Percentiles rank a stretch among this genome's conserved stretches.
Conservation (phyloP, 306 rosid species). For the Ceratonia siliqua region DNA sequence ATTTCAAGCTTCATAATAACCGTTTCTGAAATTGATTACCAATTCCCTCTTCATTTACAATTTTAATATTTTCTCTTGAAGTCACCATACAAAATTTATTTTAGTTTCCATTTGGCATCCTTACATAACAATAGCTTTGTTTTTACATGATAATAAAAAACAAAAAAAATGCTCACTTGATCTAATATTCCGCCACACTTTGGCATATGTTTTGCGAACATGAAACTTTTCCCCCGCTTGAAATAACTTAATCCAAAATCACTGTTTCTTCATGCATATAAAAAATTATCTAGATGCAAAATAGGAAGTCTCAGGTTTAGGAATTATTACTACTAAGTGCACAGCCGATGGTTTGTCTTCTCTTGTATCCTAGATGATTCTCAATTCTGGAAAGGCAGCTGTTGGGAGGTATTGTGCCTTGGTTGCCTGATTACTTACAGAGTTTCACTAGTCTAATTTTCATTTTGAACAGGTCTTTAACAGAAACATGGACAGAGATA, state of each 20-base stretch:
- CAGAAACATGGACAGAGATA: slow-evolving; percentile 71
- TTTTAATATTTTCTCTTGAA: too few species aligned
- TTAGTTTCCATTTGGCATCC: too few species aligned
- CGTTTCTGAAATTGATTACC: too few species aligned
- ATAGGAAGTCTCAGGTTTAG: background rate
- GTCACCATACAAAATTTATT: too few species aligned
- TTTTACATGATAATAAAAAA: too few species aligned
- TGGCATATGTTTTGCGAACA: background rate
- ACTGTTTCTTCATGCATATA: background rate
- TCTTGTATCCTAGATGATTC: slow-evolving; percentile 11
- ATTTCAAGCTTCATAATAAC: background rate
- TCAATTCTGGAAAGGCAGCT: too few species aligned
- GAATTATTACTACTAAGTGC: background rate
- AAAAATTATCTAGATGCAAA: background rate
- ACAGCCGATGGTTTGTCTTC: background rate
- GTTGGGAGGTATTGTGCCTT: too few species aligned
- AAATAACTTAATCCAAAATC: background rate
- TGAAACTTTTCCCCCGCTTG: background rate
- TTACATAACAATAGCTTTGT: too few species aligned
- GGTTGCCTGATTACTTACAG: slow-evolving; percentile 15
- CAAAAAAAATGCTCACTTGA: too few species aligned
- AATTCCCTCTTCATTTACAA: too few species aligned
- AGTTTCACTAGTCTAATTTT: slow-evolving; percentile 17
- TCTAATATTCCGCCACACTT: background rate
- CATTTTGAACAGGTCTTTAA: slow-evolving; percentile 59